A percentile compares a stretch with the other conserved stretches of the same genome.
These are phyloP conservation scores for Talaromyces thailandensis DNA, from an alignment of 495 filamentous ascomycete genomes.

Conservation along the genomic window DNA sequence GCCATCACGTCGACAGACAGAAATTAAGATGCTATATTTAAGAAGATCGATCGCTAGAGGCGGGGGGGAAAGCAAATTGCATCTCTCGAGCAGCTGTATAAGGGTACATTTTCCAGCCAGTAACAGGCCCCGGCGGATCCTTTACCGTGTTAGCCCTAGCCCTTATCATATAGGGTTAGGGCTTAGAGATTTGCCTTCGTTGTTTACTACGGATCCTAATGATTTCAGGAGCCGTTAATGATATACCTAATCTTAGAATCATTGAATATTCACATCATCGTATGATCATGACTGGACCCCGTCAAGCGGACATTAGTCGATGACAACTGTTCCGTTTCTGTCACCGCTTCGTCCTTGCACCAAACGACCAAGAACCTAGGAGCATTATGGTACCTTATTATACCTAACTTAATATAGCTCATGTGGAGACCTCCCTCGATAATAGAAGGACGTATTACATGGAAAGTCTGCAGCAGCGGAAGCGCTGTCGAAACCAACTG, in stretches of 20 bases:
- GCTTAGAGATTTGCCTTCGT: not conserved
- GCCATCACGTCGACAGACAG: too few relatives aligned
- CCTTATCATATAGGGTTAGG: not conserved
- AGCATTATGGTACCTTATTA: not conserved
- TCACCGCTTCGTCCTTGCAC: not conserved
- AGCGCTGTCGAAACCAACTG: not conserved
- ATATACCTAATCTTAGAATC: not conserved
- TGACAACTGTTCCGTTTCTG: not conserved
- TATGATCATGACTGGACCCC: not conserved
- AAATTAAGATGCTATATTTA: too few relatives aligned
- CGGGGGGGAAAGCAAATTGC: too few relatives aligned
- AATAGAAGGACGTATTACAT: not conserved
- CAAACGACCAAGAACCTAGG: not conserved
- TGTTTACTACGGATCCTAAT: too few relatives aligned
- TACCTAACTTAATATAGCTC: not conserved
- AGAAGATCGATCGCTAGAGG: too few relatives aligned
- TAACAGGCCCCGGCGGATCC: not conserved
- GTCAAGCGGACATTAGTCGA: not conserved
- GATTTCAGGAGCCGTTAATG: too few relatives aligned
- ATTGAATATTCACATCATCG: not conserved
- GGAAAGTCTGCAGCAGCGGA: not conserved
- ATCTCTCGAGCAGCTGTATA: not conserved
- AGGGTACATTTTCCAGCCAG: not conserved
- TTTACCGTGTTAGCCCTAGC: not conserved
- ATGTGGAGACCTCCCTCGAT: not conserved